Conservation (phyloP, 768 basidiomycete species). For the Boletus fagicola region DNA sequence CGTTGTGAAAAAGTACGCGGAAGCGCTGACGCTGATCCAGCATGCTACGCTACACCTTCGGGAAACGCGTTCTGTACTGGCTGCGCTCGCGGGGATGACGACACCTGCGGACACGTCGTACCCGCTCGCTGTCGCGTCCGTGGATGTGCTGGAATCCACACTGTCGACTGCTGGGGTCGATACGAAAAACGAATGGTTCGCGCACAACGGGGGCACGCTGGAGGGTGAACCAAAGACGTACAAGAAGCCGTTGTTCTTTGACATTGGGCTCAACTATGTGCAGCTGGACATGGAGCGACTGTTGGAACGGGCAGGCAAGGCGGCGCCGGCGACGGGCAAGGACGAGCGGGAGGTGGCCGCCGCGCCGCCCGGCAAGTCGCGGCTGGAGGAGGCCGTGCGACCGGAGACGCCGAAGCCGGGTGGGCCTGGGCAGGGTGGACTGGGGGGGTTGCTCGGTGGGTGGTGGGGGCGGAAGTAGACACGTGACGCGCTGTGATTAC, state of each 20-base stretch:
- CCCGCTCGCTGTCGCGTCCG: slow-evolving; percentile 42
- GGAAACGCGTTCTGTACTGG: slow-evolving; percentile 58
- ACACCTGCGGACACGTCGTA: slow-evolving; percentile 46
- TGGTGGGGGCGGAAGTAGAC: slow-evolving; percentile 65
- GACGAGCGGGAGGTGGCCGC: slow-evolving; percentile 18
- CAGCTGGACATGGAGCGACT: slow-evolving; percentile 81
- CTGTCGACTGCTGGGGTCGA: slow-evolving; percentile 46
- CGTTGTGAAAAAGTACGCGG: slow-evolving; percentile 65
- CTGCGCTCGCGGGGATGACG: slow-evolving; percentile 46
- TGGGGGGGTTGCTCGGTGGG: slow-evolving; percentile 69
- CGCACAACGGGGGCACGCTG: slow-evolving; percentile 65
- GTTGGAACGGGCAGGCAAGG: slow-evolving; percentile 67
- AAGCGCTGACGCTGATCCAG: slow-evolving; percentile 68
- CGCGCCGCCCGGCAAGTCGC: slow-evolving; percentile 45
- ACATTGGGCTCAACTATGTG: slow-evolving; percentile 91
- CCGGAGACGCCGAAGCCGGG: slow-evolving; percentile 48
- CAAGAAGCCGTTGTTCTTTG: slow-evolving; percentile 90
- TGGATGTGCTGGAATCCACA: slow-evolving; percentile 53
- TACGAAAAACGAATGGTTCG: slow-evolving; percentile 77
- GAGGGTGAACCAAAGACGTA: slow-evolving; percentile 46
- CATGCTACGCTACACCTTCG: slow-evolving; percentile 72
- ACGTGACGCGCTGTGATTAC: slow-evolving; percentile 19
- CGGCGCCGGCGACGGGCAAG: slow-evolving; percentile 18
- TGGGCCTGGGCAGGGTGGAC: slow-evolving; percentile 46
- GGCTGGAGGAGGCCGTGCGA: slow-evolving; percentile 52